Base-by-base conservation (phyloP, 768 basidiomycete species). In the Mrakia gelida region DNA sequence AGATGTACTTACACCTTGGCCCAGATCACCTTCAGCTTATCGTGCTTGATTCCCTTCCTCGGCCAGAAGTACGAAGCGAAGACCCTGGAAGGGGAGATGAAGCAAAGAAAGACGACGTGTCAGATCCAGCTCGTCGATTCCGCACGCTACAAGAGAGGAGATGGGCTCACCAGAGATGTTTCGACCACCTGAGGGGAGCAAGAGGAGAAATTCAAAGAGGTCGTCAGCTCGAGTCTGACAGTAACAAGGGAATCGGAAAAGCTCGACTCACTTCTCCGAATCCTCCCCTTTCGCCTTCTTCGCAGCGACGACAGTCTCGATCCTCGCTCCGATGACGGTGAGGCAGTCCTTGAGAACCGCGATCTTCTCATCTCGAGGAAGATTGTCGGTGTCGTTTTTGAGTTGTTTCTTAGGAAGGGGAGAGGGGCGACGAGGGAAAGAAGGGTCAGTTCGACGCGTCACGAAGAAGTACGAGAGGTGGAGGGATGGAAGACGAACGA, bases 11-110 rank as follows among this genome's bases (percentile, higher is more conserved):
- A 65, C 63, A 65, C 28, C 86, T 97, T 97, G 23, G 92, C 92
- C 82, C 97, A 94, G 63, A 98, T 96, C 83, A 94, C 94, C 84
- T 95, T 92, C 56, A 98, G 86, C 85, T 97, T 97, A 23, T 89
- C 90, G 18, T 94, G 93, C 83, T 92, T 94, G 80, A 98, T 95
- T 54, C 84, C 83, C 85, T 95, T 93, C 87, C 96, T 93, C 8
- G 95, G 95, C 95, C 95, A 98, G 86, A 98, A 98, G 75, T 94
- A 87, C 3, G 94, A 95, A 67, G 97, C 94, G 80, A 98, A 98
- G 52, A 93, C 95, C 81, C 30, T 34, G 62, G 16, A 30, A 65
- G 30, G 30, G n/a, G n/a, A n/a, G n/a, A n/a, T n/a, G n/a, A n/a
- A n/a, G n/a, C n/a, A n/a, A n/a, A n/a, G n/a, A n/a, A 28, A 9